Conservation (phyloP, 2,329 filamentous ascomycete genomes). For the Cryphonectria japonica region DNA sequence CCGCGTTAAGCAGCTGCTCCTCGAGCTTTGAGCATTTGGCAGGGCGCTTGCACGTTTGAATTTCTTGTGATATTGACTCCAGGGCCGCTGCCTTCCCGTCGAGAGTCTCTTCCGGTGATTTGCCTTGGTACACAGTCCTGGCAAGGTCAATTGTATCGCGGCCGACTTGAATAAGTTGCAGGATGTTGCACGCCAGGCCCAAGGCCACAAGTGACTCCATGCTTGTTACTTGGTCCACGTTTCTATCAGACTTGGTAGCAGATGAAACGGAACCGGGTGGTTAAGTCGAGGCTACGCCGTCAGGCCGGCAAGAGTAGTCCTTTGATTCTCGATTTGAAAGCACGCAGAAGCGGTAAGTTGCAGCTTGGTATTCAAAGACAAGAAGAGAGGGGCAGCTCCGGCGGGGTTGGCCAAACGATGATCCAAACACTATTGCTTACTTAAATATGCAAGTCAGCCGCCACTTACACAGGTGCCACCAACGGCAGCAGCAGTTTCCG, state of each 20-base stretch:
- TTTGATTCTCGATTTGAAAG: background rate
- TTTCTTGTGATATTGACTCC: background rate
- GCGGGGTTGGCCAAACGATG: background rate
- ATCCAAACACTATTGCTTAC: background rate
- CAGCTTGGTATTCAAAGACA: background rate
- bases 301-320: background rate
- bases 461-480: background rate
- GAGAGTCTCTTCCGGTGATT: background rate
- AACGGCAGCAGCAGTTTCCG: background rate
- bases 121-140: background rate
- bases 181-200: conserved; percentile 14
- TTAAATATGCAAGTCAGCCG: background rate
- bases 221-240: background rate
- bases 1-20: background rate
- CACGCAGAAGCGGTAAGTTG: background rate
- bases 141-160: conserved; percentile 1
- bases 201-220: conserved; percentile 10
- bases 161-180: conserved; percentile 12
- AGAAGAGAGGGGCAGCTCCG: background rate
- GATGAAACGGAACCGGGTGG: background rate
- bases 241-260: background rate
- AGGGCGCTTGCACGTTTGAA: background rate
- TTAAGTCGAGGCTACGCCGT: background rate
- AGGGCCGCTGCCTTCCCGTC: background rate
- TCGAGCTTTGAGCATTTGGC: background rate